Base-by-base conservation (phyloP, 2,329 filamentous ascomycete genomes). In the Elsinoe perseae region DNA sequence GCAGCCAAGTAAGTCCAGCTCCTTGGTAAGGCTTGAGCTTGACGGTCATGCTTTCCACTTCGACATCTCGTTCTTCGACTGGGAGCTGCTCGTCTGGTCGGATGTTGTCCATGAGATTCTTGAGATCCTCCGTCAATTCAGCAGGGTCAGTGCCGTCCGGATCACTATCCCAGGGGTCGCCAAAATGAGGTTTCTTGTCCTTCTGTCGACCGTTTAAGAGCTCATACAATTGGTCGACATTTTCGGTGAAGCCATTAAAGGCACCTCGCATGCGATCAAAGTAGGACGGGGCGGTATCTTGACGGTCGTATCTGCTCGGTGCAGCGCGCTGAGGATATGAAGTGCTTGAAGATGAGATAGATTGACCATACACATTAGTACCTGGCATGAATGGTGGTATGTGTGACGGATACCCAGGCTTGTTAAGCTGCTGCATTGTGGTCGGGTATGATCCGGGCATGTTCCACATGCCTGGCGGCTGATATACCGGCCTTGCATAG, bases 1-100 rank as follows among this genome's bases (percentile, higher is more conserved):
- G 83, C 72, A 93, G 80, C 88, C 88, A 93, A 1, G 82, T 78
- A 34, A 92, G 69, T 2, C 86, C 88, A 16, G 92, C 74, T 63
- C 87, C 84, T 66, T 96, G 91, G 64, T 95, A 90, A 44, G 85
- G 82, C 72, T 93, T 89, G 7, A 96, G 75, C 0, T 78, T 74
- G 57, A 81, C 83, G 58, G 76, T 81, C 65, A 95, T 79, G 1
- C 78, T 84, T 40, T 79, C 77, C 0, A 89, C 89, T 0, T 86
- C 89, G 21, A 80, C 80, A 57, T 86, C 82, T 14, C 85, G 79
- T 53, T 83, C 77, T 56, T 84, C 77, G 18, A 66, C 65, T 1
- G 70, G 70, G 40, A 73, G 66, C 7, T 73, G 70, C 64, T 82
- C 78, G 63, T 91, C 87, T 0, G 86, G 84, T 20, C 83, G 78